Conservation (phyloP, 148 eudicot species). For the Amaranthus cruentus region DNA sequence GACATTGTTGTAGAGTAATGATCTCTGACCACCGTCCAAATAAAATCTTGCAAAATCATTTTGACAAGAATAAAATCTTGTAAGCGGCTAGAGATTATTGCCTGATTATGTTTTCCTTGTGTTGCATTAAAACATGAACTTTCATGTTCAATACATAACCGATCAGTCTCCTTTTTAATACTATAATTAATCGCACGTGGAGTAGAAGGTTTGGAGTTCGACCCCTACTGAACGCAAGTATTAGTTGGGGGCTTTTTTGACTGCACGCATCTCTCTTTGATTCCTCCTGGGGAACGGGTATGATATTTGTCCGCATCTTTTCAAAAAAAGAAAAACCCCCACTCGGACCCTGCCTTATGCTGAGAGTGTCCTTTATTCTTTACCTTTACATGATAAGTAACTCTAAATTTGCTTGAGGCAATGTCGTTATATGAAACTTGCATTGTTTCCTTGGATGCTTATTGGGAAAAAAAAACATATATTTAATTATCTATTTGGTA, state of each 20-base stretch:
- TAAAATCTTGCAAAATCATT: background rate
- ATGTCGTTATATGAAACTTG: conserved; percentile 2
- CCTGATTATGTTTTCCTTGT: conserved; percentile 3
- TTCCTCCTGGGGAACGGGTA: no score
- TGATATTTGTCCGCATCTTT: no score
- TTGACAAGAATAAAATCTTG: no score
- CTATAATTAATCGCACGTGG: no score
- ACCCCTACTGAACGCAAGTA: no score
- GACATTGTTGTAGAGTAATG: conserved; percentile 1
- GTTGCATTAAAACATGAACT: background rate
- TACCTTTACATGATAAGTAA: conserved; percentile 13
- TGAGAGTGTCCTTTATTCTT: no score
- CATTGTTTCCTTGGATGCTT: conserved; percentile 1
- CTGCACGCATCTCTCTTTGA: no score
- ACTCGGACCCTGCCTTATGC: no score
- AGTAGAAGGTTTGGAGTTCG: no score
- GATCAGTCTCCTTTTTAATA: no score
- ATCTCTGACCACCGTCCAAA: conserved; percentile 14
- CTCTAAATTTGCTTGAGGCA: conserved; percentile 5
- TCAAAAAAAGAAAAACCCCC: no score
- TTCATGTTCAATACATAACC: background rate
- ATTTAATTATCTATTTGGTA: background rate
- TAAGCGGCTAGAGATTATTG: background rate
- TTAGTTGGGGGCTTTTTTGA: no score
- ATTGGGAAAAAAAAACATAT: background rate